Conservation (phyloP, 768 basidiomycete genomes). For the Naganishia antarctica region DNA sequence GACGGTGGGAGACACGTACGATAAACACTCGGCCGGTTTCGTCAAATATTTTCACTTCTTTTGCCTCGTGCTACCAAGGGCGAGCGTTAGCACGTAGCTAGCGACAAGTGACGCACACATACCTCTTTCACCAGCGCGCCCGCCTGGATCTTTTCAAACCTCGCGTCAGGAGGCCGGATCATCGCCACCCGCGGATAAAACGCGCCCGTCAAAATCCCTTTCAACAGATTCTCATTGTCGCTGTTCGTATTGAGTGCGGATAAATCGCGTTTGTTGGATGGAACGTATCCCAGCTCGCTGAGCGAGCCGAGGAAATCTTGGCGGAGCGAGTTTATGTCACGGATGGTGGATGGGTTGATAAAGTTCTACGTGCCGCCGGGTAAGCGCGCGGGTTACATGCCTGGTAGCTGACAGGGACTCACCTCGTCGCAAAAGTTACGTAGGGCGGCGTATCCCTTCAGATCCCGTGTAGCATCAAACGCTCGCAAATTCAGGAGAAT, state of each 20-base stretch:
- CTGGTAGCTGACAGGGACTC: constrained; percentile 11
- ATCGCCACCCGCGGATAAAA: constrained; percentile 78
- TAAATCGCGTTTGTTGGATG: constrained; percentile 22
- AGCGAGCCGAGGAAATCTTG: constrained; percentile 71
- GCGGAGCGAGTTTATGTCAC: constrained; percentile 72
- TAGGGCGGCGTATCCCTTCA: constrained; percentile 56
- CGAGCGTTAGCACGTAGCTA: constrained; percentile 20
- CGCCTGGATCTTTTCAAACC: constrained; percentile 77
- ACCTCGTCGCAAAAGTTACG: constrained; percentile 67
- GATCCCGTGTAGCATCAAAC: constrained; percentile 55
- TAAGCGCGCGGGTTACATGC: too few relatives aligned
- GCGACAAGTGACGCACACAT: neutral
- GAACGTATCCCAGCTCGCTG: constrained; percentile 64
- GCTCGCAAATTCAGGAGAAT: constrained; percentile 75
- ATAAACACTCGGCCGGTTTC: constrained; percentile 52
- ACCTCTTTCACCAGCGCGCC: constrained; percentile 74
- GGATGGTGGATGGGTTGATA: constrained; percentile 66
- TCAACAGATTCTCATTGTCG: constrained; percentile 67
- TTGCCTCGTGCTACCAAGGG: constrained; percentile 58
- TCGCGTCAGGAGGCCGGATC: constrained; percentile 67
- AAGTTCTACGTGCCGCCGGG: too few relatives aligned
- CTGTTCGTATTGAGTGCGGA: constrained; percentile 62
- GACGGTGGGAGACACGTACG: constrained; percentile 16
- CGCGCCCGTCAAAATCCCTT: constrained; percentile 77
- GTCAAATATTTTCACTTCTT: constrained; percentile 78